These are phyloP conservation scores for Russula griseocarnosa DNA, from an alignment of 768 basidiomycete genomes.

Conservation along the genomic window DNA sequence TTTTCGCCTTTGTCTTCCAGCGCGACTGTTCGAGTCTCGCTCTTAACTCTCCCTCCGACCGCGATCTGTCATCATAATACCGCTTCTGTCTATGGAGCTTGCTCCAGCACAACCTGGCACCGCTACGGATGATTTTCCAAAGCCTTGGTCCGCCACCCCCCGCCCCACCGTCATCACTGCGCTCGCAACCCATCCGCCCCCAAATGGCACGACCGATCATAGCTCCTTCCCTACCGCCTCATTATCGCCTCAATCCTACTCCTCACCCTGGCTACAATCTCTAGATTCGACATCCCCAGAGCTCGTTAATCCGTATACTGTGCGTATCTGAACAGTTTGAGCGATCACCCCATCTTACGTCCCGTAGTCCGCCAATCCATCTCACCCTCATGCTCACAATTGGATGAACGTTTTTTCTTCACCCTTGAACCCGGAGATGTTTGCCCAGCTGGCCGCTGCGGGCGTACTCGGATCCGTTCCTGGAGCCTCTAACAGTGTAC, in stretches of 20 bases:
- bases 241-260: conserved; percentile 28
- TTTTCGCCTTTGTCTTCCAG: neutral
- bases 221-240: conserved; percentile 19
- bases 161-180: conserved; percentile 28
- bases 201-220: conserved; percentile 17
- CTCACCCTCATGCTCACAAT: conserved; percentile 36
- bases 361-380: conserved; percentile 30
- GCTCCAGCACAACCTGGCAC: conserved; percentile 14
- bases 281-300: conserved; percentile 30
- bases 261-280: conserved; percentile 36
- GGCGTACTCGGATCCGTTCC: conserved; percentile 47
- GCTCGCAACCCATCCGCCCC: conserved; percentile 9
- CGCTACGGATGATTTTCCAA: conserved; percentile 20
- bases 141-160: conserved; percentile 37
- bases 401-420: conserved; percentile 61
- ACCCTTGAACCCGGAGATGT: conserved; percentile 57
- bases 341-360: conserved; percentile 13
- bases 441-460: conserved; percentile 58
- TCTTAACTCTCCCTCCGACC: neutral
- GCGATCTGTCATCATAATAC: neutral
- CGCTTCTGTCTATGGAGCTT: conserved; percentile 24
- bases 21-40: neutral
- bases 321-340: conserved; percentile 9
- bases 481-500: conserved; percentile 39
- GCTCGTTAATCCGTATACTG: conserved; percentile 26